phyloP scores from a whole-genome alignment of 2,329 filamentous ascomycete genomes.

The Zymoseptoria pseudotritici region DNA sequence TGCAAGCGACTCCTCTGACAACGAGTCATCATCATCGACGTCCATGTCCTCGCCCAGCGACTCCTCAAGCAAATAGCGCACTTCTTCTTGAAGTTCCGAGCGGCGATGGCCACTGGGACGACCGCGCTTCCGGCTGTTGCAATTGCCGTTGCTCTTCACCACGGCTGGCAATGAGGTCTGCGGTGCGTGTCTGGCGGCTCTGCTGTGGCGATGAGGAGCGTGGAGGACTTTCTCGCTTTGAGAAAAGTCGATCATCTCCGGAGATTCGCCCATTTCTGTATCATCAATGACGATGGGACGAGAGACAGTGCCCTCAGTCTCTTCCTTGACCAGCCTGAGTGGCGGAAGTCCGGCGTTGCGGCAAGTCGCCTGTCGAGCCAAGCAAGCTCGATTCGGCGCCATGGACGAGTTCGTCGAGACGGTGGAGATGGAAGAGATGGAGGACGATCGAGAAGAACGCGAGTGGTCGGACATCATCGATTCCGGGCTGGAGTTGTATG shows the following conservation, averaged over 20 bases:
- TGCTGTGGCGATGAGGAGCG: slow-evolving; percentile 27
- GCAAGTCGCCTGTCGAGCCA: slow-evolving; percentile 47
- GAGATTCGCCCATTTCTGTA: slow-evolving; percentile 24
- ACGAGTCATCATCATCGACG: slow-evolving; percentile 18
- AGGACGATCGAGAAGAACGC: slow-evolving; percentile 48
- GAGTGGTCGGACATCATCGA: slow-evolving; percentile 56
- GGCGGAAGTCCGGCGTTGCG: slow-evolving; percentile 40
- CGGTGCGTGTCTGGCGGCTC: slow-evolving; percentile 18
- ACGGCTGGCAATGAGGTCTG: slow-evolving; percentile 5
- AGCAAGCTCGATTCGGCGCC: slow-evolving; percentile 42
- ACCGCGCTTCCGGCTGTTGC: slow-evolving; percentile 26
- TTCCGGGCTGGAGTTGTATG: slow-evolving; percentile 51
- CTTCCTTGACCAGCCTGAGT: slow-evolving; percentile 18
- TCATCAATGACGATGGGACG: slow-evolving; percentile 28
- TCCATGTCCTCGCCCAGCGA: slow-evolving; percentile 22
- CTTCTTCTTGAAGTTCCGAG: slow-evolving; percentile 30
- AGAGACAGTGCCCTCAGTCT: slow-evolving; percentile 17
- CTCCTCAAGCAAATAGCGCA: slow-evolving; percentile 27
- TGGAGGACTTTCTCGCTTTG: slow-evolving; percentile 26
- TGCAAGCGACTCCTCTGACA: slow-evolving; percentile 16
- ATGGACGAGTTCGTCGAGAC: slow-evolving; percentile 35
- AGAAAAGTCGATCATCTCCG: slow-evolving; percentile 25
- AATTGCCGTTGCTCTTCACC: slow-evolving; percentile 1
- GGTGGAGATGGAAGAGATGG: slow-evolving; percentile 48
- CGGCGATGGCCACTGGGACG: slow-evolving; percentile 22